Base-by-base conservation (phyloP, 2,329 filamentous ascomycete genomes). In the Aspergillus sp. region DNA sequence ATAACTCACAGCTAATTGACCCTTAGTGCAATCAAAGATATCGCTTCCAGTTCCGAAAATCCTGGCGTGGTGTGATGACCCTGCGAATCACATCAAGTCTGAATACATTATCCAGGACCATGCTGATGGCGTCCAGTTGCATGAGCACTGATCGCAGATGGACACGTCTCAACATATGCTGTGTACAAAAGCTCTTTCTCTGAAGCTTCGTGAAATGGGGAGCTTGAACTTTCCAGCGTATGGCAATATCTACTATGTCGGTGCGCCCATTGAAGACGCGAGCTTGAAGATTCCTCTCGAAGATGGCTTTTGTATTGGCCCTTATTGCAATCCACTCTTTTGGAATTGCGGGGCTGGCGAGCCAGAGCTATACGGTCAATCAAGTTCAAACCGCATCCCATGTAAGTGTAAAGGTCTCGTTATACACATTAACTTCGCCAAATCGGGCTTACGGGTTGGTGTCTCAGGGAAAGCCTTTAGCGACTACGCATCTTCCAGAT, bases 31-130 rank as follows among this genome's bases (percentile, higher is more conserved):
- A 34, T 37, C 36, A 14, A 52, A 49, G 26, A 10, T 38, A 15
- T 47, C 44, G 8, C 41, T 53, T 33, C 43, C 45, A 10, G 43
- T 52, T 22, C 49, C 47, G 2, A 41, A 44, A 19, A 30, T 52
- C 20, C 33, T 51, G 3, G 47, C 41, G 15, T 55, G 45, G 52
- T 47, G 29, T 17, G 46, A 47, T 31, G 22, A 51, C 35, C 32
- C 42, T 7, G 41, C 39, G 15, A 62, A 56, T 44, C 36, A 47
- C 6, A 48, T 60, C 26, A 51, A 57, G 4, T 48, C 45, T 7
- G 58, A 63, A 41, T 63, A 62, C 31, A 61, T 63, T 16, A 57
- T 64, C 35, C 52, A 60, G 47, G 53, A 60, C 38, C 48, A 61
- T 42, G 51, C 50, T 2, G 29, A 33, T 8, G 59, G 58, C 17